A percentile compares a stretch with the other conserved stretches of the same genome.
phyloP scores from a whole-genome alignment of 257 asterid species.

The Nicotiana sylvestris region DNA sequence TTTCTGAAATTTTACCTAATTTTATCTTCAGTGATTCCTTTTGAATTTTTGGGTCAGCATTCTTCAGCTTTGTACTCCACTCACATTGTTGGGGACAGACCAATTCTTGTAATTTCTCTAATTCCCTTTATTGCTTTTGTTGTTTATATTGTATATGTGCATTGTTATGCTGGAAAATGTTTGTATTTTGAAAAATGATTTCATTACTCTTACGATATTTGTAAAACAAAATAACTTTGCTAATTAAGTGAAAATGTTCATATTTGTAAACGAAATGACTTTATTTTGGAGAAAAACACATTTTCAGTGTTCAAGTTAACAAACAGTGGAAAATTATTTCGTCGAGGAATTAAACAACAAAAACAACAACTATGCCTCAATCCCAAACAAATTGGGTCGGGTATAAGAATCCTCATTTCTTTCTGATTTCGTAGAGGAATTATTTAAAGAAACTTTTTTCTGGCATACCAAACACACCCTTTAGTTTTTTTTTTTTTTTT shows the following conservation, averaged over 20 bases:
- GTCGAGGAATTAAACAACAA: too few relatives aligned
- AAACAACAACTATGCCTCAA: too few relatives aligned
- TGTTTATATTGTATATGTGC: neutral
- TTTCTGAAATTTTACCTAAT: neutral
- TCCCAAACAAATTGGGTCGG: too few relatives aligned
- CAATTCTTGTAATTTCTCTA: constrained; percentile 50
- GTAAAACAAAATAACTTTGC: too few relatives aligned
- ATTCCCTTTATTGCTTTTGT: neutral
- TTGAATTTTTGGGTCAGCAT: constrained; percentile 4
- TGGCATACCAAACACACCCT: neutral
- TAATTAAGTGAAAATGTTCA: neutral
- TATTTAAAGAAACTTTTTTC: neutral
- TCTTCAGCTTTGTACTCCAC: constrained; percentile 58
- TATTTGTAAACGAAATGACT: too few relatives aligned
- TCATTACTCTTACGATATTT: neutral
- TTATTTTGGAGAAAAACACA: neutral
- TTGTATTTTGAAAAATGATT: neutral
- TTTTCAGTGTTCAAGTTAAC: neutral
- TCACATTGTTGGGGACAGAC: constrained; percentile 57
- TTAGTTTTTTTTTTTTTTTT: too few relatives aligned
- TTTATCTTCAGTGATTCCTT: constrained; percentile 44
- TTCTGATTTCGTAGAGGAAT: neutral
- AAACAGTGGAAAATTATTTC: neutral
- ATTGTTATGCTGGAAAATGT: neutral
- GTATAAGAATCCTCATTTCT: too few relatives aligned